Evolutionary conservation across 202 grass and related monocot genomes (phyloP).

Genomic region (Sporobolus alterniflorus): DNA sequence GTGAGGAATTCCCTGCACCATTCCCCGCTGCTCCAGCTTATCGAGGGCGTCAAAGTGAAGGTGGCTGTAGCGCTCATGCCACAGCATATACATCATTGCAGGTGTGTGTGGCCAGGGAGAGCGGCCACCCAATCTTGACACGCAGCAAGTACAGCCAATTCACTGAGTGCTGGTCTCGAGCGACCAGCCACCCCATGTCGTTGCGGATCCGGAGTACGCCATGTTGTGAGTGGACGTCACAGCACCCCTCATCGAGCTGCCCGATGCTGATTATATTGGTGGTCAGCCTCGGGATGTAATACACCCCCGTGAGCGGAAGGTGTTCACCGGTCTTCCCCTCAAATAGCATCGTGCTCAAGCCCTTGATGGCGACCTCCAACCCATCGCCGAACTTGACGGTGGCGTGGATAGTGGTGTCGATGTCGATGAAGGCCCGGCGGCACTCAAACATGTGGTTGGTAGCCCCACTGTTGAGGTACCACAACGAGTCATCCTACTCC

Average conservation of each 20-base stretch:
- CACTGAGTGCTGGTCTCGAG: background rate
- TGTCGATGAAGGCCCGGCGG: background rate
- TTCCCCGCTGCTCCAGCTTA: no score
- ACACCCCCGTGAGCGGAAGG: background rate
- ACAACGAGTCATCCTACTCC: fast-evolving
- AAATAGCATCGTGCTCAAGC: background rate
- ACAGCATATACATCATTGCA: background rate
- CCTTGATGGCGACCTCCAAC: background rate
- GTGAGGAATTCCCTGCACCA: background rate
- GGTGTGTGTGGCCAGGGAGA: background rate
- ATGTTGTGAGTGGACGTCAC: background rate
- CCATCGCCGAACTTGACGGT: background rate
- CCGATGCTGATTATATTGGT: no score
- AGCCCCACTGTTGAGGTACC: background rate
- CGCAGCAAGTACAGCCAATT: background rate
- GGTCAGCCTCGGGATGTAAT: no score
- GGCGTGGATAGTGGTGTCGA: background rate
- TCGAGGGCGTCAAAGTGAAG: background rate
- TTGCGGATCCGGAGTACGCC: background rate
- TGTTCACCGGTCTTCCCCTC: background rate
- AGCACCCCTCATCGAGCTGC: background rate
- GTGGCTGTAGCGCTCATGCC: background rate
- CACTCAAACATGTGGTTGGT: background rate
- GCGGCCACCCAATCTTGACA: no score
- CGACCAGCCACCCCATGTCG: background rate